Evolutionary conservation across 768 basidiomycete genomes (phyloP), one percentile per base, ranked within the genome.

Genomic region (Punctularia strigosozonata): DNA sequence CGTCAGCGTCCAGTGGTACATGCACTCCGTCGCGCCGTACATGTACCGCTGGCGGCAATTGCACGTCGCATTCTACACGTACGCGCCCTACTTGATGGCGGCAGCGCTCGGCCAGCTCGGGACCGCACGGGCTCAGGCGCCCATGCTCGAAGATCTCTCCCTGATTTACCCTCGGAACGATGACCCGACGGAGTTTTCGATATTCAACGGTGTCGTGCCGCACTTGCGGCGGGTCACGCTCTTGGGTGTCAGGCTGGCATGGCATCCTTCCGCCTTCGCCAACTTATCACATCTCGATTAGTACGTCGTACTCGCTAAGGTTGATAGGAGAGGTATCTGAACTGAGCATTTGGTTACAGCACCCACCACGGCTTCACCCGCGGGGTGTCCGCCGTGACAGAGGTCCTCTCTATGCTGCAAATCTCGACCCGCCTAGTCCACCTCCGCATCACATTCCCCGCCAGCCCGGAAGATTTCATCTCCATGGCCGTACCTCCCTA

Each of bases 321-420:
- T n/a, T n/a, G n/a, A n/a, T n/a, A n/a, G n/a, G n/a, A n/a, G n/a
- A n/a, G n/a, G n/a, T n/a, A n/a, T n/a, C n/a, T n/a, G n/a, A n/a
- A n/a, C n/a, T n/a, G n/a, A n/a, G n/a, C n/a, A n/a, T n/a, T n/a
- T n/a, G n/a, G n/a, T n/a, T n/a, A n/a, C n/a, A n/a, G n/a, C 47
- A 75, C 76, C 1, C 81, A 85, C 47, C 80, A 82, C 42, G 73
- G 75, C 15, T 80, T 81, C 56, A 79, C 68, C 26, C 56, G 53
- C 17, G 80, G 74, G 4, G 58, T 67, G 42, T 64, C 69, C 39
- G 73, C 77, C 3, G 64, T 75, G 6, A 50, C 64, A 21, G 80
- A 84, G 49, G 60, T 82, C 34, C 49, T 78, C 28, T 61, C 62
- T 20, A 73, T 81, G 56, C 60, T 85, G 20, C 57, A 63, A 42